Conservation (phyloP, 2,329 filamentous ascomycete genomes). For the Aspergillus niger region DNA sequence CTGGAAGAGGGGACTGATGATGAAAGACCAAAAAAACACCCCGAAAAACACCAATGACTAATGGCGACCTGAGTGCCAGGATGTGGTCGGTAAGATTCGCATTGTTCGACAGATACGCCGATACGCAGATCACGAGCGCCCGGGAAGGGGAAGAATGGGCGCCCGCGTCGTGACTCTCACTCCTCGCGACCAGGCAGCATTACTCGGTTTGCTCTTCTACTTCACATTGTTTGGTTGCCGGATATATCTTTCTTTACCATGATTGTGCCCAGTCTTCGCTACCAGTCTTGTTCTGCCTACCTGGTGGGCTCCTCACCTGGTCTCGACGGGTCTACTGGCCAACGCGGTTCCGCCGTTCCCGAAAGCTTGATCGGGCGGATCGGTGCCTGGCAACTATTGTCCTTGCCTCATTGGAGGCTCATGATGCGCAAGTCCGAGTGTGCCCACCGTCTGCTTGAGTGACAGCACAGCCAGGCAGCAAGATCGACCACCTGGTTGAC, state of each 20-base stretch:
- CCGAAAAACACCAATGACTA: neutral
- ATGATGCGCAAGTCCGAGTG: too few species aligned
- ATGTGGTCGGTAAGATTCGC: too few species aligned
- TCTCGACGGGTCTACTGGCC: neutral
- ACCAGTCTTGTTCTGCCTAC: neutral
- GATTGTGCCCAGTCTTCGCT: neutral
- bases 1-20: neutral
- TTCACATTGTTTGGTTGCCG: too few species aligned
- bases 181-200: too few species aligned
- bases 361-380: constrained; percentile 7
- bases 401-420: neutral
- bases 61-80: too few species aligned
- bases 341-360: constrained; percentile 6
- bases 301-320: neutral
- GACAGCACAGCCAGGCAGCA: neutral
- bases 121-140: too few species aligned
- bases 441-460: neutral
- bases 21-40: neutral
- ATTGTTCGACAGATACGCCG: too few species aligned
- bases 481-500: neutral
- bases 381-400: neutral
- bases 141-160: too few species aligned
- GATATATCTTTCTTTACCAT: neutral
- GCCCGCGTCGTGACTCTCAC: too few species aligned
- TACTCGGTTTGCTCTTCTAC: too few species aligned